phyloP scores from a whole-genome alignment of 108 stramenopile species.

The Phaeodactylum tricornutum region DNA sequence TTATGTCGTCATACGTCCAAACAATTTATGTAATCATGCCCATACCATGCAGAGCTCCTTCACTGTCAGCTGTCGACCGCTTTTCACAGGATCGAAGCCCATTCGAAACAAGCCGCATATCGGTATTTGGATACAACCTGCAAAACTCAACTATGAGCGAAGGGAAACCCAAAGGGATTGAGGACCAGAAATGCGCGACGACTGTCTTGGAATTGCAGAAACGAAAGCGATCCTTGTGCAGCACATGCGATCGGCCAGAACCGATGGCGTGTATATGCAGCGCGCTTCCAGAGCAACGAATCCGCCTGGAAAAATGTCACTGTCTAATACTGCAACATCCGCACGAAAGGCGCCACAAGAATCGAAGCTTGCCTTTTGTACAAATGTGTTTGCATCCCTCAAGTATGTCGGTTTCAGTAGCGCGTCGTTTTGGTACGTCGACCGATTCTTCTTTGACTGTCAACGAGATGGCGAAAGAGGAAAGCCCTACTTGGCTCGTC shows the following conservation, averaged over 20 bases:
- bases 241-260: slow-evolving; percentile 30
- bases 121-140: too few relatives aligned
- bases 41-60: too few relatives aligned
- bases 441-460: slow-evolving; percentile 1
- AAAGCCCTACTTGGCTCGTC: slow-evolving; percentile 1
- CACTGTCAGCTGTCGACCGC: too few relatives aligned
- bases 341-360: slow-evolving; percentile 54
- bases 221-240: slow-evolving; percentile 23
- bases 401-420: slow-evolving; percentile 7
- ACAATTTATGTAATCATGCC: too few relatives aligned
- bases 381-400: slow-evolving; percentile 32
- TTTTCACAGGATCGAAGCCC: too few relatives aligned
- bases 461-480: not conserved
- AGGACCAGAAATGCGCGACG: too few relatives aligned
- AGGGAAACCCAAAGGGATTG: too few relatives aligned
- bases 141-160: too few relatives aligned
- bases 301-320: slow-evolving; percentile 24
- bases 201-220: too few relatives aligned
- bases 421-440: slow-evolving; percentile 27
- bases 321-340: slow-evolving; percentile 67
- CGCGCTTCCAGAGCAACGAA: slow-evolving; percentile 26
- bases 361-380: slow-evolving; percentile 55
- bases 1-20: too few relatives aligned
- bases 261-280: slow-evolving; percentile 49
- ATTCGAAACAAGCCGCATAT: too few relatives aligned